Evolutionary conservation across 306 rosid species (phyloP).

Genomic region (Luffa aegyptiaca): DNA sequence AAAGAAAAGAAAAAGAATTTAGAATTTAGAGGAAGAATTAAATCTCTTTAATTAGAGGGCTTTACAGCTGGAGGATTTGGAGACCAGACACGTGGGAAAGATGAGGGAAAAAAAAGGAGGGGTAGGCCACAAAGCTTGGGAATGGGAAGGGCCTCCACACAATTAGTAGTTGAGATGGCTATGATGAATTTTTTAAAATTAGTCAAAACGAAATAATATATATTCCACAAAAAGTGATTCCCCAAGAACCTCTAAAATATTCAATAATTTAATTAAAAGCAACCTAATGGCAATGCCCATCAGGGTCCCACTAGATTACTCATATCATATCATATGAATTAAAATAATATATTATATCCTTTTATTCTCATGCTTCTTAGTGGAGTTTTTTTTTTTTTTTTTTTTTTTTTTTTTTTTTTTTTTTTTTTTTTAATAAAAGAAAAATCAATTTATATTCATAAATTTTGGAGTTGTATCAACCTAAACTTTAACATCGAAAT

Average conservation of each 20-base stretch:
- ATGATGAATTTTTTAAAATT: neutral
- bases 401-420: too few species aligned
- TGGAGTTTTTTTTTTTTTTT: neutral
- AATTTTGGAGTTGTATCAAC: too few species aligned
- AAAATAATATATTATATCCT: neutral
- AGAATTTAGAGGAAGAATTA: neutral
- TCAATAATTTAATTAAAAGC: neutral
- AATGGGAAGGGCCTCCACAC: neutral
- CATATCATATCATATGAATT: neutral
- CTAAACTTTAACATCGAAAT: too few species aligned
- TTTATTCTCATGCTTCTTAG: neutral
- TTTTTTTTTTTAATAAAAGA: too few species aligned
- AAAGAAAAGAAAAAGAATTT: neutral
- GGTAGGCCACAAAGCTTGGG: neutral
- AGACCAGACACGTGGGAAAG: conserved; percentile 8
- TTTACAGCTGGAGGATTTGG: conserved; percentile 5
- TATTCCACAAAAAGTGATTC: neutral
- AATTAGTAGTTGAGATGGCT: neutral
- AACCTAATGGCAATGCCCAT: neutral
- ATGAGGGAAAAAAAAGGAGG: neutral
- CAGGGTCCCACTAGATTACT: neutral
- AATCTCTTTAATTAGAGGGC: neutral
- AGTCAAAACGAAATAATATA: neutral
- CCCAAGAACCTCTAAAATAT: neutral
- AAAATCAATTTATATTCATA: too few species aligned